Evolutionary conservation across 129 eudicot genomes (phyloP), one percentile per base, ranked within the genome.

Genomic region (Gnaphalium uliginosum): DNA sequence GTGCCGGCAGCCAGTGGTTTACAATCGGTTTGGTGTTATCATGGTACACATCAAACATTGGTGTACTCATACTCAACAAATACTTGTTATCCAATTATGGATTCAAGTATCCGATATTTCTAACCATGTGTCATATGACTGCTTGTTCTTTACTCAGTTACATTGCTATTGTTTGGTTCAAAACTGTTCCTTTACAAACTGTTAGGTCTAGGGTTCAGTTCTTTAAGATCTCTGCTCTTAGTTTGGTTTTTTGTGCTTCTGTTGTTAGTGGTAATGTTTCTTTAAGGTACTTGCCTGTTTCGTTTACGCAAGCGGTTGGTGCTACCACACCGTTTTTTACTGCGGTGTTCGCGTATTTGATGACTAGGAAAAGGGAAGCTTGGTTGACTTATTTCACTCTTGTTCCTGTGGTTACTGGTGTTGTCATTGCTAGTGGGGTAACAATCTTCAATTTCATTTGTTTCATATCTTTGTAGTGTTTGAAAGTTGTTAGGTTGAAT

Each of bases 201-300:
- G 69, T 82, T 11, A 66, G 82, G 67, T 82, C 86, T 77, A 77
- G 79, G 76, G 72, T 72, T 77, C 86, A 82, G 72, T 77, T 82
- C 25, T 23, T 73, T 30, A 82, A 82, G 79, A 78, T 82, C 79
- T 77, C 82, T 1, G 76, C 82, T 2, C 76, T 82, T 2, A 82
- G 86, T 60, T 67, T 82, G 51, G 75, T 82, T 37, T 82, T 82
- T n/a, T 85, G 84, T 76, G 78, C 83, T 37, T 85, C 89, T 22
- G 89, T 85, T 19, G 86, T 85, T 29, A 82, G 89, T 59, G 89
- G 89, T 21, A 85, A 85, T 68, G 80, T 83, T 7, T 85, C 89
- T 6, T 48, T 85, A 54, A 70, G 84, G 78, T 84, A 71, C 30
- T 17, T 80, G 25, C 87, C 85, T 26, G 87, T 84, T 53, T 84